Base-by-base conservation (phyloP, 306 rosid genomes). In the Vigna nakashimae region DNA sequence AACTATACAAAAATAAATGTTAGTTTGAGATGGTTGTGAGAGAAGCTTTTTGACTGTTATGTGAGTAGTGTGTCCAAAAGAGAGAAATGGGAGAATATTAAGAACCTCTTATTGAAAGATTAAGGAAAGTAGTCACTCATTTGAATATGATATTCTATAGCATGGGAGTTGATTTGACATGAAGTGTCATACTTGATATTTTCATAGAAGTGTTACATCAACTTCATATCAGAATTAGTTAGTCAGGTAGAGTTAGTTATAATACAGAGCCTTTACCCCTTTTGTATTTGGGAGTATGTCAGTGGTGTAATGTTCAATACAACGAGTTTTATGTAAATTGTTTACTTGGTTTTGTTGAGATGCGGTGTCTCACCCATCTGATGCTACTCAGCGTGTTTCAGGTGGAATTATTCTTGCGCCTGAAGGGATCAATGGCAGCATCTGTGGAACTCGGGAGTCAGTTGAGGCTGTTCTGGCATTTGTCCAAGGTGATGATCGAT, bases 381-480 rank as follows among this genome's bases (percentile, higher is more conserved):
- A 92, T 88, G 73, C 83, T 86, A 75, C 85, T 85, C 98, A 92
- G 96, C 90, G 82, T 74, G 92, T 95, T 88, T 95, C 98, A 88
- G 98, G 98, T 1, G 97, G 98, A 79, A 89, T 95, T 64, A 92
- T 92, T 87, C 98, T 92, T 71, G 97, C 97, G 0, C 87, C 90
- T 22, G 97, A 92, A 88, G 98, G 98, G 75, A 89, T 92, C 82
- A 95, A 95, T 78, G 98, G 98, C 80, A 91, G 98, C 92, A 84
- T 92, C 52, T 95, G 98, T 59, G 98, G 98, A 58, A 86, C 80
- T 6, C 73, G 84, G n/a, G 91, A 89, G 73, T 83, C 95, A 0
- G 95, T 94, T 83, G 92, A 90, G 81, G 87, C 79, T 75, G 96
- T 94, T 77, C 82, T 94, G 68, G 90, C 80, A 18, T 91, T 88